Conservation (phyloP, 495 filamentous ascomycete species). For the Penicillium antarcticum region DNA sequence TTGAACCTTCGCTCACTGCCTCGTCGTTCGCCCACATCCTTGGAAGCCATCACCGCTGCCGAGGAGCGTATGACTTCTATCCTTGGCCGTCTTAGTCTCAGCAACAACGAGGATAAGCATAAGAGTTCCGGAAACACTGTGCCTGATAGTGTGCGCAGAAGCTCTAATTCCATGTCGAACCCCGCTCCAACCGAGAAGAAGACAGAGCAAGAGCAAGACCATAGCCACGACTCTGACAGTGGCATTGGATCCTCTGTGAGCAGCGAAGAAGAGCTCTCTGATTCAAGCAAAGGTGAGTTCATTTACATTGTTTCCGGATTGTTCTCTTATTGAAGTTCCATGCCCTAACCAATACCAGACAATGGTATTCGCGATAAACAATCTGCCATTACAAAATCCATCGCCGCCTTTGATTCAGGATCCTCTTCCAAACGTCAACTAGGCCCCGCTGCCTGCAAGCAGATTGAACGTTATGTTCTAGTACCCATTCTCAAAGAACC, state of each 20-base stretch:
- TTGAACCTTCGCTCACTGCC: slow-evolving; percentile 45
- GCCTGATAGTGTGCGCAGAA: not conserved
- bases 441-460: slow-evolving; percentile 46
- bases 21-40: slow-evolving; percentile 48
- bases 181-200: slow-evolving; percentile 3
- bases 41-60: slow-evolving; percentile 45
- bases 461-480: slow-evolving; percentile 57
- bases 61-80: slow-evolving; percentile 48
- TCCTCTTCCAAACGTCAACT: slow-evolving; percentile 39
- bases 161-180: not conserved
- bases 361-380: slow-evolving; percentile 28
- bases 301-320: not conserved
- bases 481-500: slow-evolving; percentile 53
- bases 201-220: slow-evolving; percentile 20
- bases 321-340: not conserved
- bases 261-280: slow-evolving; percentile 24
- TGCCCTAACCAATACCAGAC: slow-evolving; percentile 17
- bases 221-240: slow-evolving; percentile 48
- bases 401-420: slow-evolving; percentile 22
- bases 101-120: slow-evolving; percentile 24
- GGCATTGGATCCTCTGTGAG: slow-evolving; percentile 56
- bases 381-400: slow-evolving; percentile 46
- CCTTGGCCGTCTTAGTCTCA: slow-evolving; percentile 40
- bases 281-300: slow-evolving; percentile 18
- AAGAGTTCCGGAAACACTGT: not conserved